Conservation (phyloP, 352 stramenopile species). For the Phytophthora cactorum region DNA sequence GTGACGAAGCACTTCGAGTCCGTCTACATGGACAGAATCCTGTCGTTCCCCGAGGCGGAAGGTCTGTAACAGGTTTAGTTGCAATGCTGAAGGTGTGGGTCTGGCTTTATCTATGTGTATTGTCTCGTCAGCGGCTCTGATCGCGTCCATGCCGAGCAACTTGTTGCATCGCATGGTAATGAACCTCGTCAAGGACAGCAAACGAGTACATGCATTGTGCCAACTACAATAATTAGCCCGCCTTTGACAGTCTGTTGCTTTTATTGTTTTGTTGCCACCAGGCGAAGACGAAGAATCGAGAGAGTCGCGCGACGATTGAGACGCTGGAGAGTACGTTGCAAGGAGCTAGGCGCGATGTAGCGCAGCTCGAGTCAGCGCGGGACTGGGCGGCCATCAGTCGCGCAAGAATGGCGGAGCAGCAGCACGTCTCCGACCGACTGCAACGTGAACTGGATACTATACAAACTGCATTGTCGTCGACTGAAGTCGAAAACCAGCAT, state of each 20-base stretch:
- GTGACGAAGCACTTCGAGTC: slow-evolving; percentile 77
- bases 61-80: slow-evolving; percentile 31
- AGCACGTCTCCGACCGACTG: slow-evolving; percentile 35
- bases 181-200: slow-evolving; percentile 64
- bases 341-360: slow-evolving; percentile 28
- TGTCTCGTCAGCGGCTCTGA: slow-evolving; percentile 49
- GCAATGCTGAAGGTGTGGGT: background rate
- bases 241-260: too few relatives aligned
- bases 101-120: background rate
- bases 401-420: slow-evolving; percentile 38
- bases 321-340: slow-evolving; percentile 39
- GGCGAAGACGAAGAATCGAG: slow-evolving; percentile 49
- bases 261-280: slow-evolving; percentile 14
- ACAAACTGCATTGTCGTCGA: slow-evolving; percentile 31
- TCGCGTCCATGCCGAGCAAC: slow-evolving; percentile 65
- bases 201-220: slow-evolving; percentile 39
- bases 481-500: slow-evolving; percentile 43
- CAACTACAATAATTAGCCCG: too few relatives aligned
- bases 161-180: slow-evolving; percentile 76
- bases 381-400: slow-evolving; percentile 40
- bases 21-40: slow-evolving; percentile 71
- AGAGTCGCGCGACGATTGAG: slow-evolving; percentile 40
- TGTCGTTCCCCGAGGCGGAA: slow-evolving; percentile 62
- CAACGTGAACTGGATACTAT: slow-evolving; percentile 40
- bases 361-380: slow-evolving; percentile 45